A percentile compares a stretch with the other conserved stretches of the same genome.
phyloP scores from a whole-genome alignment of 768 basidiomycete genomes.

The Leccinum incarnatum region DNA sequence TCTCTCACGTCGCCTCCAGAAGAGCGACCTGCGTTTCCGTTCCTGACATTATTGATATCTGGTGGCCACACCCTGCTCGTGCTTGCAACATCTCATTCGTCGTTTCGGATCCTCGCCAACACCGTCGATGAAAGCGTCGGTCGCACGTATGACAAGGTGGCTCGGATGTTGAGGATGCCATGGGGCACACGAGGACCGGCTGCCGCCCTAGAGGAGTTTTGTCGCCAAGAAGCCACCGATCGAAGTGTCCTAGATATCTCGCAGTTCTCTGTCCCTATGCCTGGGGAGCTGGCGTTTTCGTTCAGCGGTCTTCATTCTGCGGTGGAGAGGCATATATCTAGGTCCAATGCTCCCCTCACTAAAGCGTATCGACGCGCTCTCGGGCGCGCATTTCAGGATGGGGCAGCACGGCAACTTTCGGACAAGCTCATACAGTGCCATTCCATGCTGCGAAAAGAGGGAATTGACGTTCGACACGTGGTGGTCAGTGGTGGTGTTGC shows the following conservation, averaged over 20 bases:
- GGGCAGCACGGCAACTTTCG: constrained; percentile 70
- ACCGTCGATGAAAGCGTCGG: constrained; percentile 77
- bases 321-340: constrained; percentile 55
- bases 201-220: constrained; percentile 76
- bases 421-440: constrained; percentile 54
- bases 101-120: constrained; percentile 70
- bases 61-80: constrained; percentile 94
- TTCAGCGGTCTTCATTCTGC: constrained; percentile 75
- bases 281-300: constrained; percentile 43
- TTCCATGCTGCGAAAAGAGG: constrained; percentile 43
- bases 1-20: constrained; percentile 55
- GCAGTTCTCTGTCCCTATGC: neutral
- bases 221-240: constrained; percentile 33
- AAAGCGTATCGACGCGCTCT: constrained; percentile 39
- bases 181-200: constrained; percentile 69
- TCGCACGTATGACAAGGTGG: constrained; percentile 79
- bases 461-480: constrained; percentile 51
- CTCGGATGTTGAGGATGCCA: constrained; percentile 63
- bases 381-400: constrained; percentile 70
- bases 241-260: constrained; percentile 36
- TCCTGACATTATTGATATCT: constrained; percentile 83
- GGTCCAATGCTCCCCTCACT: constrained; percentile 32
- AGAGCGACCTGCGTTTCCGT: constrained; percentile 67
- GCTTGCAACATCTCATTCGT: constrained; percentile 55
- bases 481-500: constrained; percentile 95